Base-by-base conservation (phyloP, 83 land plant genomes). In the Picea engelmannii region DNA sequence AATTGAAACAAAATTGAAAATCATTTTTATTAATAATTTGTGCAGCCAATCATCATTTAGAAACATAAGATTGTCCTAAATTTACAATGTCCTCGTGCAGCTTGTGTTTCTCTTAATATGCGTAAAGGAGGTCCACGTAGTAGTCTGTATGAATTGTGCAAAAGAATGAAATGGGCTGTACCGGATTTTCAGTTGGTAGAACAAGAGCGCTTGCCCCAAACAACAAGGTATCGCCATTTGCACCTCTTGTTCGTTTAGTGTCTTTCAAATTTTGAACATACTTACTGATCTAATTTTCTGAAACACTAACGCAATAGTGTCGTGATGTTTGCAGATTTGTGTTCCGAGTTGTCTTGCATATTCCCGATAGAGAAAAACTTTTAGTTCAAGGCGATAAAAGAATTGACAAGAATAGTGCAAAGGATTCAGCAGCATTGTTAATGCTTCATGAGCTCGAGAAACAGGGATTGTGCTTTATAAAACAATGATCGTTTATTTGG, bases 331-430 rank as follows among this genome's bases (percentile, higher is more conserved):
- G 58, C 55, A 73, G 76, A 73, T 73, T 73, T 44, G 20, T 47
- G 13, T 44, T 73, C 55, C n/a, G 58, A 73, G 76, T 47, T 73
- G 76, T 73, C 23, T 11, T 73, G 27, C 24, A 73, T 25, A 44
- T 44, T 73, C 76, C 76, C 17, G 24, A 73, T 35, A 40, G 16
- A 8, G 76, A 20, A 20, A 13, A 10, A n/a, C 40, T 44, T 21
- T 4, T 21, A 42, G 12, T 73, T 1, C n/a, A 73, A 2, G 59
- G 59, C 59, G 15, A 55, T 55, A 55, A 55, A 55, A 25, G 78
- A 60, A 86, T 84, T 66, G 93, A 91, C 52, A 93, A 93, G 84
- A 93, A 93, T 78, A 81, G 85, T 27, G 87, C 93, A 7, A 81
- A 63, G 35, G 95, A 93, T 83, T 89, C 91, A 11, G 95, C 93